A percentile compares a stretch with the other conserved stretches of the same genome.
Conservation (phyloP, 768 basidiomycete species). For the Lentinus brumalis region DNA sequence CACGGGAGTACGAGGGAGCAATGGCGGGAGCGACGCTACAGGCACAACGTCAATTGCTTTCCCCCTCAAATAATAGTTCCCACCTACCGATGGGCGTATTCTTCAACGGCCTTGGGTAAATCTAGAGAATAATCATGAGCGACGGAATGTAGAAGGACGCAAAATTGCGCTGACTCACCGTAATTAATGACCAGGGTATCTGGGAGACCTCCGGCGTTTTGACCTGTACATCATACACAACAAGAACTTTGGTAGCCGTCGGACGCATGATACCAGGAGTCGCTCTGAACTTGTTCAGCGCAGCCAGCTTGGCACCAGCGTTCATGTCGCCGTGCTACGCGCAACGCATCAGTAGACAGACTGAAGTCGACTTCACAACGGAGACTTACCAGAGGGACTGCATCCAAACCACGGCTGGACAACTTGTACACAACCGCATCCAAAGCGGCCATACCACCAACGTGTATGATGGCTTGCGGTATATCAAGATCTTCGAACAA, state of each 20-base stretch:
- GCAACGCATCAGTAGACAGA: conserved; percentile 13
- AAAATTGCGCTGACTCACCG: conserved; percentile 47
- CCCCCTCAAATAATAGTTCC: background rate
- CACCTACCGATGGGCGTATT: conserved; percentile 89
- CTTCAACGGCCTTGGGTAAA: conserved; percentile 93
- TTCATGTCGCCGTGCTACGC: conserved; percentile 92
- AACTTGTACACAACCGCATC: conserved; percentile 92
- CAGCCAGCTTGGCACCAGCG: conserved; percentile 74
- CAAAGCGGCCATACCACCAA: conserved; percentile 83
- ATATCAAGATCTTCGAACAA: conserved; percentile 87
- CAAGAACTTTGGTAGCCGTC: conserved; percentile 70
- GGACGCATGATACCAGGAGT: conserved; percentile 63
- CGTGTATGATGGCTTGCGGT: conserved; percentile 80
- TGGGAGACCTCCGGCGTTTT: conserved; percentile 89
- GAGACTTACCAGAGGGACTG: conserved; percentile 76
- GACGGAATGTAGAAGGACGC: background rate
- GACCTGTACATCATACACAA: conserved; percentile 92
- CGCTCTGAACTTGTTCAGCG: conserved; percentile 82
- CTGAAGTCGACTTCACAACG: background rate
- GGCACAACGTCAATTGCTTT: too few relatives aligned
- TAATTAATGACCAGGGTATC: conserved; percentile 96
- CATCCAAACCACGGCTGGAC: conserved; percentile 81
- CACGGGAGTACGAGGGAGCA: conserved; percentile 80
- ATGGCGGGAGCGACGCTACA: conserved; percentile 82
- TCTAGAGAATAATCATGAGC: conserved; percentile 44